Base-by-base conservation (phyloP, 148 eudicot species). In the Persicaria maculosa region DNA sequence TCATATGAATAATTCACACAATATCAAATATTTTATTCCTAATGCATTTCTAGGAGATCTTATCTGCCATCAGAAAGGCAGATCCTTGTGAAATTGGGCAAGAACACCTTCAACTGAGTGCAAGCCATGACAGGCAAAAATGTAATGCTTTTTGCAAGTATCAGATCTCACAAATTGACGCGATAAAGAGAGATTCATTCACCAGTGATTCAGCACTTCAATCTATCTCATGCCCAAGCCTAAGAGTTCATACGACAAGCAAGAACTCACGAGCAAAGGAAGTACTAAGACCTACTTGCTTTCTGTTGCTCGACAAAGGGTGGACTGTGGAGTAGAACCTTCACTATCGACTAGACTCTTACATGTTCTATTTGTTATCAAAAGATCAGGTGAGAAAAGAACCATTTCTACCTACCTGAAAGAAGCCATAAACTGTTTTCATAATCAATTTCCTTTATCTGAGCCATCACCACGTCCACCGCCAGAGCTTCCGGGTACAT, bases 401-500 rank as follows among this genome's bases (percentile, higher is more conserved):
- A 17, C 62, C 20, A 53, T 8, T 57, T 57, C 25, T 57, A 19
- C 25, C 25, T 17, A 19, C 62, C 62, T 25, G 20, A 57, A 57
- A 19, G 10, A 19, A 57, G 31, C 10, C 25, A 17, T 19, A n/a
- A 17, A 54, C 7, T 6, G 11, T 57, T 6, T 57, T 57, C 19
- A 2, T 6, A 10, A 6, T 11, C 71, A 5, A 31, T 67, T 44
- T 67, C 71, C 20, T 7, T 67, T 67, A 69, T 22, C 9, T 14
- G 50, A 20, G 44, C 44, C 44, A 44, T 48, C 50, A 69, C 22
- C 72, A 69, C 22, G 12, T 16, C 50, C 48, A 62, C 53, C 71
- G 50, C 46, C 55, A 68, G 72, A 75, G 75, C 68, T 77, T 44
- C 77, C 75, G 31, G 80, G 81, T 69, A 47, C 75, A 71, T 82